phyloP scores from a whole-genome alignment of 169 alveolate genomes.

The Ichthyophthirius multifiliis region DNA sequence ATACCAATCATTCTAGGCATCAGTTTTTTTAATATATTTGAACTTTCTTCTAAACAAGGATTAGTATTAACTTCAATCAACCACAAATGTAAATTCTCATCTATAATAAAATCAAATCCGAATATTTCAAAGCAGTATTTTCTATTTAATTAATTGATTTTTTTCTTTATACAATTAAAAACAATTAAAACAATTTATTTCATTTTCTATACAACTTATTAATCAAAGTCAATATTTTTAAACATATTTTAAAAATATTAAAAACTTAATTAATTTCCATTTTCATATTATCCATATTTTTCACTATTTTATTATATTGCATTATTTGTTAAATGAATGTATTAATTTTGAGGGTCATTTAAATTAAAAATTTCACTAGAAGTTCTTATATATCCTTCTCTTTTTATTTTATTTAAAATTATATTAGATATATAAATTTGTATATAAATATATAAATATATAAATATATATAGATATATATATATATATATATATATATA shows the following conservation, averaged over 20 bases:
- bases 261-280: constrained; percentile 76
- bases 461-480: too few species aligned
- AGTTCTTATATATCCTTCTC: constrained; percentile 79
- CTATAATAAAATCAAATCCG: constrained; percentile 85
- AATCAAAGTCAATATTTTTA: constrained; percentile 36
- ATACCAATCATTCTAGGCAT: constrained; percentile 79
- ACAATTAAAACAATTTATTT: constrained; percentile 54
- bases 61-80: constrained; percentile 80
- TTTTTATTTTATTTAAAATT: background rate
- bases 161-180: constrained; percentile 51
- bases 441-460: constrained; percentile 9
- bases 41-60: constrained; percentile 83
- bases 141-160: constrained; percentile 58
- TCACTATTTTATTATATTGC: constrained; percentile 72
- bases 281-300: constrained; percentile 78
- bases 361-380: constrained; percentile 57
- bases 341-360: constrained; percentile 53
- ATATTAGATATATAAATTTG: background rate
- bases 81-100: constrained; percentile 49
- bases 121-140: constrained; percentile 76
- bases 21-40: constrained; percentile 48
- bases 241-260: constrained; percentile 48
- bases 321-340: constrained; percentile 84
- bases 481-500: too few species aligned
- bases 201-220: constrained; percentile 51